phyloP scores from a whole-genome alignment of 2,329 filamentous ascomycete species.

The Ophiostoma ulmi region DNA sequence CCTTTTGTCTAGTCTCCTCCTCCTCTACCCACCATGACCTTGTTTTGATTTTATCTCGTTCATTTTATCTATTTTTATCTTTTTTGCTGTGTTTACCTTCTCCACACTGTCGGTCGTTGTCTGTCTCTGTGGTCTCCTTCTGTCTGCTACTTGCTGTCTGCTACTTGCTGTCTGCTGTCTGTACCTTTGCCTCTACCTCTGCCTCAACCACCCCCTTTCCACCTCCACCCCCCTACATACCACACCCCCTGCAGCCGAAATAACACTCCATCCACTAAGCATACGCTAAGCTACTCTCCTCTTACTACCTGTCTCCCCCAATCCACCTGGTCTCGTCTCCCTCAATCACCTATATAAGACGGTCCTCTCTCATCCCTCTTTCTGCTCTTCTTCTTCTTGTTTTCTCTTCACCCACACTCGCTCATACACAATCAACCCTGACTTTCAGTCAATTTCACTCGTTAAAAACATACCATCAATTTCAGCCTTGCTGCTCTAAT shows the following conservation, averaged over 20 bases:
- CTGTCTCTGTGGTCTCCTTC: not conserved
- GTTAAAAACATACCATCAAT: slow-evolving; percentile 39
- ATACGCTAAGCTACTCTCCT: not conserved
- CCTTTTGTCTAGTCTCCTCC: not conserved
- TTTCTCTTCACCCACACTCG: slow-evolving; percentile 48
- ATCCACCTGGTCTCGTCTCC: not conserved
- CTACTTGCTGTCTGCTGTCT: not conserved
- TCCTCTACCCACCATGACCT: not conserved
- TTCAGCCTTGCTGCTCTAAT: slow-evolving; percentile 31
- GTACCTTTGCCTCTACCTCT: not conserved
- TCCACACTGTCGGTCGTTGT: not conserved
- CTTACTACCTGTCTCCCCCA: not conserved
- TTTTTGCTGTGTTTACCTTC: slow-evolving; percentile 9
- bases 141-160: not conserved
- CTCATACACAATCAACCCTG: slow-evolving; percentile 42
- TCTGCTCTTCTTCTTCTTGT: slow-evolving; percentile 37
- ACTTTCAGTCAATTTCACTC: slow-evolving; percentile 57
- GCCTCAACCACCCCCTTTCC: not conserved
- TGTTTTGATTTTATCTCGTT: not conserved
- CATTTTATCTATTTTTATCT: slow-evolving; percentile 26
- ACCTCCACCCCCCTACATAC: not conserved
- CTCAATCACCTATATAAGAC: slow-evolving; percentile 28
- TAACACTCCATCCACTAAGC: slow-evolving; percentile 2
- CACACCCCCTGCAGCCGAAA: slow-evolving; percentile 11
- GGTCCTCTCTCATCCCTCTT: slow-evolving; percentile 26